phyloP scores from a whole-genome alignment of 495 filamentous ascomycete genomes.

The Aspergillus bridgeri region DNA sequence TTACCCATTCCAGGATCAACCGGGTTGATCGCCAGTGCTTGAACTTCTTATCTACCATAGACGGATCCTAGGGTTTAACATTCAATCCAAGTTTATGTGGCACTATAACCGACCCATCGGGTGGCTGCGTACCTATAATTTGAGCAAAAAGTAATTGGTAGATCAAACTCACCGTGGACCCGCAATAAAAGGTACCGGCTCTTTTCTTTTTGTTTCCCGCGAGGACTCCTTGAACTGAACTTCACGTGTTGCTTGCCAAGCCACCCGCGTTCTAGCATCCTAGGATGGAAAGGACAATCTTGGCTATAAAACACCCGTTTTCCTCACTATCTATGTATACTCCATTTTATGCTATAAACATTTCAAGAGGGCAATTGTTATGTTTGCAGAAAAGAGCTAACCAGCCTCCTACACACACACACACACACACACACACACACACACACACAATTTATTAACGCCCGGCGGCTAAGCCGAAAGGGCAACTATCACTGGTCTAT shows the following conservation, averaged over 20 bases:
- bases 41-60: too few species aligned
- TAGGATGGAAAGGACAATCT: background rate
- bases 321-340: too few species aligned
- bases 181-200: background rate
- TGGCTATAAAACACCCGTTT: background rate
- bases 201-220: background rate
- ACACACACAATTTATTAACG: conserved; percentile 34
- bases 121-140: background rate
- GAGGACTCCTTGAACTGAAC: background rate
- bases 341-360: too few species aligned
- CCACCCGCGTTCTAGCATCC: background rate
- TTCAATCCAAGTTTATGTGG: background rate
- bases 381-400: too few species aligned
- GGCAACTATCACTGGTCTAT: conserved; percentile 32
- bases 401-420: too few species aligned
- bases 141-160: background rate
- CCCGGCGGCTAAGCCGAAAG: conserved; percentile 29
- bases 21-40: too few species aligned
- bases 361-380: too few species aligned
- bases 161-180: background rate
- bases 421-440: too few species aligned
- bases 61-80: too few species aligned
- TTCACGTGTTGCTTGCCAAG: background rate
- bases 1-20: too few species aligned
- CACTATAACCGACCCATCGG: background rate